Evolutionary conservation across 306 rosid species (phyloP).

Genomic region (Quercus ilex): DNA sequence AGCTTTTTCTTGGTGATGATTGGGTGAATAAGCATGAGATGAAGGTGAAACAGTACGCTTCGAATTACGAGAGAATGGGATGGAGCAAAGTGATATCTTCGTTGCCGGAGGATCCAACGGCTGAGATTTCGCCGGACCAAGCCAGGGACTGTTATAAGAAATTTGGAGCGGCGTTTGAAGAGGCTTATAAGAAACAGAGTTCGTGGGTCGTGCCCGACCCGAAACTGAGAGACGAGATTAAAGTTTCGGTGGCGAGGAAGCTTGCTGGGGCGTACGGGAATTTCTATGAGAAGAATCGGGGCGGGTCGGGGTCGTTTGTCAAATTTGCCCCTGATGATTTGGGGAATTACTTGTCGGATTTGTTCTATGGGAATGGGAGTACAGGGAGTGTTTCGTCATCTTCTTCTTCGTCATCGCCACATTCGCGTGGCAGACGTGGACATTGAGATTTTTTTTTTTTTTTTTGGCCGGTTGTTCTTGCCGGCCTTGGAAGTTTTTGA

Average conservation of each 20-base stretch:
- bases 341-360: constrained; percentile 43
- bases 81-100: constrained; percentile 60
- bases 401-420: constrained; percentile 8
- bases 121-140: constrained; percentile 44
- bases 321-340: constrained; percentile 52
- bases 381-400: constrained; percentile 23
- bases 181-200: constrained; percentile 41
- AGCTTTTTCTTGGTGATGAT: constrained; percentile 48
- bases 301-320: constrained; percentile 30
- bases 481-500: background rate
- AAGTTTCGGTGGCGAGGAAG: constrained; percentile 38
- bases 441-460: constrained; percentile 2
- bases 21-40: constrained; percentile 62
- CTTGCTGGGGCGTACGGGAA: constrained; percentile 34
- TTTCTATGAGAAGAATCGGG: constrained; percentile 26
- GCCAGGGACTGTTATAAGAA: constrained; percentile 29
- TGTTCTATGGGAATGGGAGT: constrained; percentile 41
- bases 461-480: background rate
- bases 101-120: constrained; percentile 54
- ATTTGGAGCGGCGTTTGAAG: constrained; percentile 48
- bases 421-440: constrained; percentile 6
- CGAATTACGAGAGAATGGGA: constrained; percentile 69
- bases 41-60: constrained; percentile 65
- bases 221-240: constrained; percentile 54
- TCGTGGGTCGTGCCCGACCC: constrained; percentile 67